Evolutionary conservation across 2,329 filamentous ascomycete species (phyloP), one percentile per base, ranked within the genome.

Genomic region (Periconia macrospinosa): DNA sequence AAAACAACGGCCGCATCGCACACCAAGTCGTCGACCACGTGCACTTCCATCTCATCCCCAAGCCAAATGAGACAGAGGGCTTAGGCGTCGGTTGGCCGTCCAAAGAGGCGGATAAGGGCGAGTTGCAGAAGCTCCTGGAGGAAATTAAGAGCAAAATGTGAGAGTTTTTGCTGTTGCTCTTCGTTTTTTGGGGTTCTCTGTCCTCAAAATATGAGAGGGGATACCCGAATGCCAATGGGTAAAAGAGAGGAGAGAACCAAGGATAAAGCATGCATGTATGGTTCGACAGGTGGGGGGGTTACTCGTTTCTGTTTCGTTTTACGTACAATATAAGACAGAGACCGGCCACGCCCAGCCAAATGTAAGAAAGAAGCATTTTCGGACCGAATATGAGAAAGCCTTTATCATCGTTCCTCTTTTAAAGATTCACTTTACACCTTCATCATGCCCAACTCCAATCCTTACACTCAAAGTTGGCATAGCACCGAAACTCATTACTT

Each of bases 1-100:
- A 99, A 79, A 99, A 99, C 79, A 99, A 99, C 70, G 94, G 94
- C 49, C 81, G 84, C 19, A 84, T 93, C 67, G 94, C 94, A 17
- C 94, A 99, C 75, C 94, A 97, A 78, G 81, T 89, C 59, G 93
- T 99, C 57, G 89, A 91, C 63, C 94, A 99, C 78, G 93, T 94
- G 62, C 92, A 97, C 74, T 93, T 99, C 76, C 94, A 99, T 71
- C 88, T 97, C 86, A 99, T 99, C 58, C 94, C 94, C 35, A 99
- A 99, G 81, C 93, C 94, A 48, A 95, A 91, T 68, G 79, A 87
- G 66, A 69, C 80, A 35, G 90, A 97, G 73, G 94, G 94, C 7
- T 79, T 99, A 48, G 86, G 83, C 5, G 82, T 97, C 62, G 74
- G 77, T 33, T 99, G 94, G 94, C 91, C 92, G 18, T 79, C 86